Base-by-base conservation (phyloP, 306 rosid genomes). In the Lupinus albus region DNA sequence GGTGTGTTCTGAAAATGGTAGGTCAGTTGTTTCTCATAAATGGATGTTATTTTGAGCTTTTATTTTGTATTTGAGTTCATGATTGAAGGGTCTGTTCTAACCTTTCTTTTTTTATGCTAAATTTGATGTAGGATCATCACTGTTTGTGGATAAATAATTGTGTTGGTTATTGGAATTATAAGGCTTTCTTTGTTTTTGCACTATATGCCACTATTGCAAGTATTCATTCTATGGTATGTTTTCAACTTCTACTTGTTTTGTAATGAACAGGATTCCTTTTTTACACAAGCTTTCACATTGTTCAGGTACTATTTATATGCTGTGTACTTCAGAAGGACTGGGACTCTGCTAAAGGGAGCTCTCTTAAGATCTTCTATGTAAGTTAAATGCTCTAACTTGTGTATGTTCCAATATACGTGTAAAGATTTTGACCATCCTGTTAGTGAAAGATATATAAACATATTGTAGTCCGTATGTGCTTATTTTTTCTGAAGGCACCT, bases 1-100 rank as follows among this genome's bases (percentile, higher is more conserved):
- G 82, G 79, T 92, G 98, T 92, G 81, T 92, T 76, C 74, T 92
- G 76, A 87, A 84, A 79, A 92, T 89, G 98, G 98, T 92, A 87
- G 81, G 91, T 89, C 52, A 33, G 63, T 78, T 71, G 33, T 39
- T 60, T 67, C 64, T n/a, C 4, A 14, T 59, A 21, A n/a, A 51
- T 55, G 51, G 32, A 32, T 72, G 35, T 53, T 64, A 18, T 45
- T 13, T 13, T 12, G 66, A 51, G 47, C 25, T 63, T 72, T 53
- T 11, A 15, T 21, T 61, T 64, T 9, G 64, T 52, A 20, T 55
- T 64, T 61, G 47, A 49, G 52, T 45, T 54, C 61, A 11, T 11
- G 30, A 6, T 33, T 60, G 46, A 48, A 49, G 47, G 52, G 61
- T 63, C 28, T 72, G 14, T 16, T 70, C 6, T 50, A 52, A 25